These are phyloP conservation scores for Psilocybe cubensis DNA, from an alignment of 768 basidiomycete genomes.

Conservation along the genomic window DNA sequence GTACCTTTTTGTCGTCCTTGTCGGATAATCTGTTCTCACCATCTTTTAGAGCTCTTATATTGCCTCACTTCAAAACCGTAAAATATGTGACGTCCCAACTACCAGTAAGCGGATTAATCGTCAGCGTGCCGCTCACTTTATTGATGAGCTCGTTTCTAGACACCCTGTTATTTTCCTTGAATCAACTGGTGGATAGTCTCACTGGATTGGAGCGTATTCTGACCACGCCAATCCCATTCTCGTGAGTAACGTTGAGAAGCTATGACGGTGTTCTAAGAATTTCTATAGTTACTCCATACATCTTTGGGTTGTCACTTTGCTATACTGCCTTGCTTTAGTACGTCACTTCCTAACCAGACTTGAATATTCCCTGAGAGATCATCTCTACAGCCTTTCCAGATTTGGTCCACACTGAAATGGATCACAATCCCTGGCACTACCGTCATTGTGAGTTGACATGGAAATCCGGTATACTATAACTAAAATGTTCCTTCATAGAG, in stretches of 20 bases:
- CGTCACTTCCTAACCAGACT: slow-evolving; percentile 15
- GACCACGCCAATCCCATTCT: slow-evolving; percentile 79
- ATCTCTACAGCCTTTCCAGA: slow-evolving; percentile 60
- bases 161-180: slow-evolving; percentile 49
- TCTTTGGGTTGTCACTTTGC: slow-evolving; percentile 63
- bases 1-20: slow-evolving; percentile 35
- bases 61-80: slow-evolving; percentile 58
- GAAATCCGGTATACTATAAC: slow-evolving; percentile 3
- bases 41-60: slow-evolving; percentile 67
- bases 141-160: slow-evolving; percentile 33
- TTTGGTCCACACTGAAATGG: slow-evolving; percentile 57
- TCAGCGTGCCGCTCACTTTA: background rate
- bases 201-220: slow-evolving; percentile 75
- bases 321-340: slow-evolving; percentile 67
- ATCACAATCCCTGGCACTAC: slow-evolving; percentile 67
- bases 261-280: background rate
- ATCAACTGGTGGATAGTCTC: slow-evolving; percentile 63
- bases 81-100: slow-evolving; percentile 61
- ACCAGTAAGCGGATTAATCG: slow-evolving; percentile 48
- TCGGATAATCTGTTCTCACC: background rate
- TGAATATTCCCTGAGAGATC: background rate
- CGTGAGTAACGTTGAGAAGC: slow-evolving; percentile 39
- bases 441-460: slow-evolving; percentile 42
- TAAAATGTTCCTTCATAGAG: slow-evolving; percentile 35
- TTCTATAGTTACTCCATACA: slow-evolving; percentile 64